Conservation (phyloP, 1,139 yeast genomes). For the Candida sanyaensis region DNA sequence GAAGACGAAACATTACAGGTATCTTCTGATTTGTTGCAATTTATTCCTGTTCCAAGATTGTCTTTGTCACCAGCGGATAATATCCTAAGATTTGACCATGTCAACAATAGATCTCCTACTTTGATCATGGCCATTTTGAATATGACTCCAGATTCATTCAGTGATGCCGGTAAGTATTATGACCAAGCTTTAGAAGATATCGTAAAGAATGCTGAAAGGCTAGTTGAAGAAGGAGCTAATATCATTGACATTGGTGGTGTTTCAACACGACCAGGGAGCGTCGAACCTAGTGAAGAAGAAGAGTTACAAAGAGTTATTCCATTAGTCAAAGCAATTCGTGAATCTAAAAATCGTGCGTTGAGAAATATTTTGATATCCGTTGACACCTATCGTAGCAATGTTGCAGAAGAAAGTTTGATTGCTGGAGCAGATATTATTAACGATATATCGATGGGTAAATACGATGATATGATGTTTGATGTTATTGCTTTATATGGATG, state of each 20-base stretch:
- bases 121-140: slow-evolving; percentile 84
- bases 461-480: slow-evolving; percentile 63
- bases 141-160: slow-evolving; percentile 92
- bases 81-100: slow-evolving; percentile 41
- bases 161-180: slow-evolving; percentile 73
- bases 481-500: slow-evolving; percentile 70
- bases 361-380: slow-evolving; percentile 61
- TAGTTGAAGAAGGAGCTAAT: slow-evolving; percentile 58
- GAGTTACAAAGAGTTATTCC: slow-evolving; percentile 72
- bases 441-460: slow-evolving; percentile 83
- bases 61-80: slow-evolving; percentile 17
- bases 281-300: slow-evolving; percentile 57
- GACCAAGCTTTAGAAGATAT: slow-evolving; percentile 27
- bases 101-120: slow-evolving; percentile 39
- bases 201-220: slow-evolving; percentile 39
- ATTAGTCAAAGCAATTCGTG: slow-evolving; percentile 62
- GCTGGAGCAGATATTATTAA: slow-evolving; percentile 92
- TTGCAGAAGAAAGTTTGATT: slow-evolving; percentile 66
- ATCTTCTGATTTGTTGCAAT: slow-evolving; percentile 43
- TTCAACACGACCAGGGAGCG: slow-evolving; percentile 84
- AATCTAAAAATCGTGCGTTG: slow-evolving; percentile 27
- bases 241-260: slow-evolving; percentile 93
- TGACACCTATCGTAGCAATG: slow-evolving; percentile 79
- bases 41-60: slow-evolving; percentile 45
- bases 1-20: slow-evolving; percentile 47